These are phyloP conservation scores for Zostera marina DNA, from an alignment of 116 monocot genomes.

Conservation along the genomic window DNA sequence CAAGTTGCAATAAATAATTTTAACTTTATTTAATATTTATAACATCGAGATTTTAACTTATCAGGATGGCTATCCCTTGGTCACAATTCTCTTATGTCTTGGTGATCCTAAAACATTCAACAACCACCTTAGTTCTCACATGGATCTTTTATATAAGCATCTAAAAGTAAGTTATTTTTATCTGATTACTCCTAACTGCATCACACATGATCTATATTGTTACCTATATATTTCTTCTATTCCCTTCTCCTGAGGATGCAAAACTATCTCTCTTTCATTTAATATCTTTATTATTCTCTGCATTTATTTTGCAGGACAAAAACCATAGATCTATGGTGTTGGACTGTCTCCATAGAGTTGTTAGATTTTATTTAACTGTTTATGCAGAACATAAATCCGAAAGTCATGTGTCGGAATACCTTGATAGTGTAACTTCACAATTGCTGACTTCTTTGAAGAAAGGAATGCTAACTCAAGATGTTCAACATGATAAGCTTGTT, in stretches of 20 bases:
- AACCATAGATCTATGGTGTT: slow-evolving; percentile 96
- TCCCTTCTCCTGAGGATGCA: neutral
- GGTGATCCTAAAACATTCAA: slow-evolving; percentile 91
- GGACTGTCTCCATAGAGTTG: slow-evolving; percentile 94
- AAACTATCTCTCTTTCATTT: neutral
- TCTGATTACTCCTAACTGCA: neutral
- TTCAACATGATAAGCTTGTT: slow-evolving; percentile 97
- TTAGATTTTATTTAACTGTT: slow-evolving; percentile 82
- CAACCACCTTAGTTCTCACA: slow-evolving; percentile 55
- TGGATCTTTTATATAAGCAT: slow-evolving; percentile 89
- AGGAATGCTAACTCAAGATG: slow-evolving; percentile 89
- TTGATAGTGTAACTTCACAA: slow-evolving; percentile 96
- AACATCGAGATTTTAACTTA: neutral
- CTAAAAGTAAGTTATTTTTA: slow-evolving; percentile 42
- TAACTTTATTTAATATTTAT: neutral
- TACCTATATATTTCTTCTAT: neutral
- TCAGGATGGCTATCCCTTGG: slow-evolving; percentile 92
- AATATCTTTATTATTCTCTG: neutral
- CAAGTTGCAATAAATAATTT: neutral
- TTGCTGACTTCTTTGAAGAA: slow-evolving; percentile 72
- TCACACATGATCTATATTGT: neutral
- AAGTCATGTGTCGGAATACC: slow-evolving; percentile 90
- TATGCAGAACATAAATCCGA: slow-evolving; percentile 68
- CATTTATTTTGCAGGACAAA: slow-evolving; percentile 62
- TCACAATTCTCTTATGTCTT: slow-evolving; percentile 91